Conservation (phyloP, 2,329 filamentous ascomycete genomes). For the Parastagonospora avenae region DNA sequence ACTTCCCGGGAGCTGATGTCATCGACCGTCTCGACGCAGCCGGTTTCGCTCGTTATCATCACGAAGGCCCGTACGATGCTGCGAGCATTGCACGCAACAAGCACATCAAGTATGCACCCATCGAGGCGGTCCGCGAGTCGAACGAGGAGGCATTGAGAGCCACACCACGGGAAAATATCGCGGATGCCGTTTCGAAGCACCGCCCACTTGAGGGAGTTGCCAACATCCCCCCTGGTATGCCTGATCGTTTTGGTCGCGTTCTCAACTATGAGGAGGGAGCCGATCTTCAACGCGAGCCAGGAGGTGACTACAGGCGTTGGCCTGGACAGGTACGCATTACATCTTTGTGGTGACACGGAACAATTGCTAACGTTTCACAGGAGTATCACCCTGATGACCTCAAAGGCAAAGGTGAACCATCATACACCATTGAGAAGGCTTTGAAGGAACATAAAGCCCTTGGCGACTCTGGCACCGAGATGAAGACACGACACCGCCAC, state of each 20-base stretch:
- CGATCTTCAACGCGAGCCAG: constrained; percentile 82
- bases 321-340: constrained; percentile 70
- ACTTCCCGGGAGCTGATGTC: constrained; percentile 71
- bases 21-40: constrained; percentile 80
- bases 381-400: constrained; percentile 76
- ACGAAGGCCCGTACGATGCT: constrained; percentile 89
- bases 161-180: constrained; percentile 77
- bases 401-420: constrained; percentile 82
- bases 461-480: constrained; percentile 50
- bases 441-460: constrained; percentile 64
- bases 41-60: constrained; percentile 75
- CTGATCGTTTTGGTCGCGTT: constrained; percentile 69
- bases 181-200: constrained; percentile 73
- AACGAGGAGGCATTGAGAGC: constrained; percentile 80
- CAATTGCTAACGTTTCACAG: constrained; percentile 25
- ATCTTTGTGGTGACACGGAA: background rate
- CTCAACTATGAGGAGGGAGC: constrained; percentile 86
- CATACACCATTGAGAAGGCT: constrained; percentile 71
- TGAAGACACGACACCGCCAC: constrained; percentile 47
- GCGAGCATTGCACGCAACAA: constrained; percentile 75
- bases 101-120: constrained; percentile 66
- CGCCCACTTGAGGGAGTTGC: constrained; percentile 83
- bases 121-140: constrained; percentile 74
- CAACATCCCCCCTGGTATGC: constrained; percentile 72
- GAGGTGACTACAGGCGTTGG: constrained; percentile 80